Conservation (phyloP, 306 rosid genomes). For the Citrullus colocynthis region DNA sequence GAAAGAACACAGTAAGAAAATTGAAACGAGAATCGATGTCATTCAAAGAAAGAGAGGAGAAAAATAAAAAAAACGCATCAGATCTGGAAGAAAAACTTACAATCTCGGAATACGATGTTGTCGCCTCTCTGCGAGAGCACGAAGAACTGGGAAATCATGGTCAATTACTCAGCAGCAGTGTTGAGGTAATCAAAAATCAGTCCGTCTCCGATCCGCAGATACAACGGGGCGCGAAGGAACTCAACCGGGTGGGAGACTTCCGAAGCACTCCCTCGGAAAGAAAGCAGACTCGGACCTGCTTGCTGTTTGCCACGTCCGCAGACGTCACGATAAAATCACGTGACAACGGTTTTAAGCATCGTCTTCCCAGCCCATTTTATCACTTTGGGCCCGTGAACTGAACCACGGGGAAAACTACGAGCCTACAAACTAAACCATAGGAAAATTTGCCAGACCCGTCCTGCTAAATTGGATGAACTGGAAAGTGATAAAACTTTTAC, state of each 20-base stretch:
- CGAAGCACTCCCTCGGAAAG: not conserved
- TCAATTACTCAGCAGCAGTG: not conserved
- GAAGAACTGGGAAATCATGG: constrained; percentile 88
- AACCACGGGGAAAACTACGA: not conserved
- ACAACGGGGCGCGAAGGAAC: not conserved
- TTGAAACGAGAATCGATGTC: not conserved
- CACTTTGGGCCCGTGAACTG: not conserved
- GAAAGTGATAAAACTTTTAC: not conserved
- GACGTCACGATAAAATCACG: not conserved
- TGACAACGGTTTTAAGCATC: not conserved
- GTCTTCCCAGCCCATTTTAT: not conserved
- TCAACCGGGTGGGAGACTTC: not conserved
- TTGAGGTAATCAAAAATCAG: not conserved
- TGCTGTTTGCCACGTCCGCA: not conserved
- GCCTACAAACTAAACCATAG: not conserved
- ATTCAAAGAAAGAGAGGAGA: not conserved
- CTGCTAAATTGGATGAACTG: not conserved
- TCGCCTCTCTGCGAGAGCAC: constrained; percentile 94
- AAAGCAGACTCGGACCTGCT: not conserved
- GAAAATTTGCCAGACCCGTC: not conserved
- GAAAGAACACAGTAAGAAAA: not conserved
- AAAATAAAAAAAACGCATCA: not conserved
- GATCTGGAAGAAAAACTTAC: constrained; percentile 26
- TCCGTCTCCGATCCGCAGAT: not conserved
- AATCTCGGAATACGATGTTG: constrained; percentile 81